Base-by-base conservation (phyloP, 1,284 basidiomycete species). In the Ustilago nuda region DNA sequence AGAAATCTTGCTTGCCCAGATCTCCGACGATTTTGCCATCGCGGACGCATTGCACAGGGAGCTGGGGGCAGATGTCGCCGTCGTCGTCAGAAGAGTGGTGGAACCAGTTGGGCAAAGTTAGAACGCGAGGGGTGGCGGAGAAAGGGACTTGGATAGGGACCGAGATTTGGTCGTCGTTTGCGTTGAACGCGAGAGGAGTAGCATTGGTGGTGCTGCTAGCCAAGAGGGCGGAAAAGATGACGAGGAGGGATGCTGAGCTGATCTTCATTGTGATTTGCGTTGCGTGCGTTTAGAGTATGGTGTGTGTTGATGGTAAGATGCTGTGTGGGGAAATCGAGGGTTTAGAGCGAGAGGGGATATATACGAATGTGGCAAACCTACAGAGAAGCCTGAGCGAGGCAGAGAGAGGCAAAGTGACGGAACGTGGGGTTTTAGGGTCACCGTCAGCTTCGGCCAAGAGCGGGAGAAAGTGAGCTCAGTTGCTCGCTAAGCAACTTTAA, bases 141-240 rank as follows among this genome's bases (percentile, higher is more conserved):
- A 80, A 78, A 33, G 68, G 68, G 3, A 75, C 57, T 39, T 80
- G 78, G 61, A 66, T 78, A n/a, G 78, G 76, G 1, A 77, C 70
- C 36, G 61, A 72, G 39, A 75, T 75, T 37, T 37, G 27, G 37
- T 76, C 64, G 43, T 67, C 64, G 30, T 67, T 59, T 4, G 69
- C 68, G 61, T 76, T 72, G 59, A 71, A 72, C 0, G 65, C 68
- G 1, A 76, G 48, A 12, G 73, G 73, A 30, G 68, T 67, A 17
- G 61, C 68, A 27, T 27, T 27, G 23, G 41, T 56, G 3, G 57
- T 15, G 17, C 45, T 50, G 32, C 13, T 15, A 6, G 67, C 68
- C 50, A 72, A 45, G n/a, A 66, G 37, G 0, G 68, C 54, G 4
- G 68, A 58, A 5, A 64, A 72, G 63, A 72, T 43, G 54, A 76